These are phyloP conservation scores for Hymenoscyphus linearis DNA, from an alignment of 2,329 filamentous ascomycete genomes.

Conservation along the genomic window DNA sequence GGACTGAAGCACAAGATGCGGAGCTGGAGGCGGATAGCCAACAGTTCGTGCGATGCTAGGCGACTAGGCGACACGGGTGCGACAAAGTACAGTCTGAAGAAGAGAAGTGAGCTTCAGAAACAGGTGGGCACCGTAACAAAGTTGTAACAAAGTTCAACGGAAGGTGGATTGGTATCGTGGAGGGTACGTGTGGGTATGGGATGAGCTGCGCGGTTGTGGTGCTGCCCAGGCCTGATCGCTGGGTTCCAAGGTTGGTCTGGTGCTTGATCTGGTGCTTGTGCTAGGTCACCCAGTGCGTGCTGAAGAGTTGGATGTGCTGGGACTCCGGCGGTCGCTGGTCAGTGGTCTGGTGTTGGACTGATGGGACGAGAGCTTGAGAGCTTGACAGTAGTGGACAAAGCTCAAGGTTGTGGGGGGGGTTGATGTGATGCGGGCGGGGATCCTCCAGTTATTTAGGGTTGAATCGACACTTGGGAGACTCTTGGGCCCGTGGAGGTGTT, in stretches of 20 bases:
- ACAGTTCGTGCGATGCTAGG: neutral
- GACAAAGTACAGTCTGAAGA: neutral
- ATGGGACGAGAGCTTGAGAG: neutral
- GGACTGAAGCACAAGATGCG: constrained; percentile 9
- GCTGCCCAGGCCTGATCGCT: neutral
- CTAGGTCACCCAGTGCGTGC: neutral
- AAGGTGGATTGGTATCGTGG: neutral
- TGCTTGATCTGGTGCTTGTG: neutral
- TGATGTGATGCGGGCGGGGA: neutral
- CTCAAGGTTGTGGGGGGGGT: neutral
- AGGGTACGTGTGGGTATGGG: neutral
- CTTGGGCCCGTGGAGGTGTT: neutral
- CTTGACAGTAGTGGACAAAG: neutral
- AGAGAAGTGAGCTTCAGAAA: neutral
- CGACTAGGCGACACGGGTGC: neutral
- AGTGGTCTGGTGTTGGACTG: neutral
- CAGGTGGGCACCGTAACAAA: neutral
- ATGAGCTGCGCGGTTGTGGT: neutral
- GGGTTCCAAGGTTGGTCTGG: no score
- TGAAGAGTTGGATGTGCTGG: no score
- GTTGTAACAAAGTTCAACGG: no score
- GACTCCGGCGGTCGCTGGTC: no score
- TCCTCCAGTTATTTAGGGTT: neutral
- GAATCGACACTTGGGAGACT: neutral
- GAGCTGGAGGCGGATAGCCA: constrained; percentile 5